Evolutionary conservation across 1,284 basidiomycete species (phyloP).

Genomic region (Exobasidium cylindrosporum): DNA sequence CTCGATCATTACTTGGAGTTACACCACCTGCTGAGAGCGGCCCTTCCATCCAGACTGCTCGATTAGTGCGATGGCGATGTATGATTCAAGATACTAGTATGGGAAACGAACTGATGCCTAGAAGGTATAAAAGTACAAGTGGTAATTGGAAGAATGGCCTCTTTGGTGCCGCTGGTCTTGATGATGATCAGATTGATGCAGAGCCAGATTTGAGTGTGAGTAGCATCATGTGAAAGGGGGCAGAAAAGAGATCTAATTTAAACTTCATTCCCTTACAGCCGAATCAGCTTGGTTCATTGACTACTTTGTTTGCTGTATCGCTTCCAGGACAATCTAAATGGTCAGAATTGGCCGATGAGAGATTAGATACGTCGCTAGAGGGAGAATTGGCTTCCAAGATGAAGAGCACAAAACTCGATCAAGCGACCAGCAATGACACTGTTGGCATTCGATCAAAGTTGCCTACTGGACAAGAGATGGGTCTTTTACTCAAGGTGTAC

Average conservation of each 20-base stretch:
- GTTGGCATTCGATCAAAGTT: neutral
- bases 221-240: too few species aligned
- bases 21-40: neutral
- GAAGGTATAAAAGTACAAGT: neutral
- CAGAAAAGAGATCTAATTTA: too few species aligned
- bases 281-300: neutral
- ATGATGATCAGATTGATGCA: neutral
- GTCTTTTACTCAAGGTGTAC: slow-evolving; percentile 28
- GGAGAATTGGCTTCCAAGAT: neutral
- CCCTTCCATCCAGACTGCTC: neutral
- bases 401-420: neutral
- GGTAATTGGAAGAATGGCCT: slow-evolving; percentile 5
- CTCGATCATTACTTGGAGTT: neutral
- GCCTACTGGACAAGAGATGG: neutral
- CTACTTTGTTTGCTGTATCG: slow-evolving; percentile 6
- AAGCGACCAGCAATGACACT: neutral
- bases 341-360: neutral
- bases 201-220: neutral
- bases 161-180: slow-evolving; percentile 2
- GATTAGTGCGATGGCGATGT: slow-evolving; percentile 13
- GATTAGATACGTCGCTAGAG: neutral
- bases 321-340: slow-evolving; percentile 10
- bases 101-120: slow-evolving; percentile 7
- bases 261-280: neutral
- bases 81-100: slow-evolving; percentile 15